These are phyloP conservation scores for Phytopythium helicoides DNA, from an alignment of 352 stramenopile genomes.

Conservation along the genomic window DNA sequence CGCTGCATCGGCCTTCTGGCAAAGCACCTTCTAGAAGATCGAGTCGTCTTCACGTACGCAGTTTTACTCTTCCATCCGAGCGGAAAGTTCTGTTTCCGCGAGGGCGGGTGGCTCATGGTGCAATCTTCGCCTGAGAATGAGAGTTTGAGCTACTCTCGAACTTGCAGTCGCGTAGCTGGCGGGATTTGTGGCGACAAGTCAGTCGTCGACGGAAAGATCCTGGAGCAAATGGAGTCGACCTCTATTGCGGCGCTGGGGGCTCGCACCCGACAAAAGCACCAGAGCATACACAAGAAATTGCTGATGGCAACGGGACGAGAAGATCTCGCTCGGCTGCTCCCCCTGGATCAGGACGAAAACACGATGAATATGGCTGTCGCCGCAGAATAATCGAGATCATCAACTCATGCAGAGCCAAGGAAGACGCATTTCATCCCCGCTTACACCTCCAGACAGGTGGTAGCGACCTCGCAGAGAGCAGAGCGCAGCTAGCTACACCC, in stretches of 20 bases:
- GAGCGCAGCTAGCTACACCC: no score
- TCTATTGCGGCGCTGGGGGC: background rate
- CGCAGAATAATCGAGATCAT: no score
- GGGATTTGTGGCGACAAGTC: background rate
- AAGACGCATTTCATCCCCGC: no score
- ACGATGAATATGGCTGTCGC: no score
- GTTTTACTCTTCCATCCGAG: constrained; percentile 2
- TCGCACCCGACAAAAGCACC: background rate
- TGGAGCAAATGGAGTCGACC: background rate
- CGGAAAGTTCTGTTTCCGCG: constrained; percentile 3
- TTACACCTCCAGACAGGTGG: no score
- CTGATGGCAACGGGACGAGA: background rate
- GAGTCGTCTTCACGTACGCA: constrained; percentile 1
- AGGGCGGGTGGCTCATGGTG: constrained; percentile 2
- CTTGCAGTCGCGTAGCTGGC: background rate
- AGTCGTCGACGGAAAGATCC: background rate
- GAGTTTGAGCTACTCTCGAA: background rate
- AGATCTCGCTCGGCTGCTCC: background rate
- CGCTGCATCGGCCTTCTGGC: no score
- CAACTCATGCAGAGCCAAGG: no score
- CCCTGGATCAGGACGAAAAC: background rate
- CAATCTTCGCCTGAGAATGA: background rate
- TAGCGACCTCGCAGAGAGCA: no score
- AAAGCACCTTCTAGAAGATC: no score
- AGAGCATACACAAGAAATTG: background rate